These are phyloP conservation scores for Sungouiozyma ichnusensis DNA, from an alignment of 805 yeast species.

Conservation along the genomic window DNA sequence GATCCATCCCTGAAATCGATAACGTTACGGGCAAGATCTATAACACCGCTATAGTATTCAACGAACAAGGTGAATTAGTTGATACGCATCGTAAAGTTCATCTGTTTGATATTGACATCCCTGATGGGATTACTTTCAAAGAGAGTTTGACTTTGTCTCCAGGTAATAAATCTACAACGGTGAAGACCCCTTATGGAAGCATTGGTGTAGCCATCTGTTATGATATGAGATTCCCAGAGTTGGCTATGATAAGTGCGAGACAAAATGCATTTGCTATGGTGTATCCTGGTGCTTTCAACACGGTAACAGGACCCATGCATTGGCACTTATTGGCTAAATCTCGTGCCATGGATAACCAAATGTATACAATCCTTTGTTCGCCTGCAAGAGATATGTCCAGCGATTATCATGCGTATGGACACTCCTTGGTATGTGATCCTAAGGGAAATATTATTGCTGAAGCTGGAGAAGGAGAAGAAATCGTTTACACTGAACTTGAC, in stretches of 20 bases:
- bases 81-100: slow-evolving; percentile 90
- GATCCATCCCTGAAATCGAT: slow-evolving; percentile 78
- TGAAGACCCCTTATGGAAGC: slow-evolving; percentile 16
- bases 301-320: slow-evolving; percentile 75
- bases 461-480: slow-evolving; percentile 71
- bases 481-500: slow-evolving; percentile 63
- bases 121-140: slow-evolving; percentile 79
- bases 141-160: slow-evolving; percentile 69
- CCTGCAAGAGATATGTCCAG: slow-evolving; percentile 68
- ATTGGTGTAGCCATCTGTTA: slow-evolving; percentile 84
- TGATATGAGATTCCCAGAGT: slow-evolving; percentile 72
- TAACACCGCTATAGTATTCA: slow-evolving; percentile 67
- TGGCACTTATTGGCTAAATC: slow-evolving; percentile 70
- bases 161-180: slow-evolving; percentile 72
- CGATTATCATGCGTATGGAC: slow-evolving; percentile 59
- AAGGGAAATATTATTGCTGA: slow-evolving; percentile 51
- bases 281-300: slow-evolving; percentile 78
- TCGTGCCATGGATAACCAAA: slow-evolving; percentile 66
- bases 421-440: slow-evolving; percentile 54
- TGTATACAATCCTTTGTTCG: slow-evolving; percentile 68
- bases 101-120: slow-evolving; percentile 85
- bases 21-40: slow-evolving; percentile 46
- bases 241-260: slow-evolving; percentile 61
- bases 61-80: slow-evolving; percentile 60
- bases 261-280: slow-evolving; percentile 63